phyloP scores from a whole-genome alignment of 441 rosid genomes.

The Capsella rubella region DNA sequence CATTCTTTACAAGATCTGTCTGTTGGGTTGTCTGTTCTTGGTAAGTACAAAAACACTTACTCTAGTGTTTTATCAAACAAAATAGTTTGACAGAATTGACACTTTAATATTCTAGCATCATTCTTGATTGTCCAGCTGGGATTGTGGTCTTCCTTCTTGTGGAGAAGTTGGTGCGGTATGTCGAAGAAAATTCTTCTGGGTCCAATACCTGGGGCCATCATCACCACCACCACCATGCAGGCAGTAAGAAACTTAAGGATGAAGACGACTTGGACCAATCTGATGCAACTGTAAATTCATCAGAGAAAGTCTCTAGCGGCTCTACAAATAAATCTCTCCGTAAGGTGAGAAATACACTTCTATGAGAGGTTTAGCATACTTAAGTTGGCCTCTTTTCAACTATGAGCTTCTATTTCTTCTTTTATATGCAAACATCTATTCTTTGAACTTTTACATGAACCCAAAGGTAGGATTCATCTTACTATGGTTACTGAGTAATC shows the following conservation, averaged over 20 bases:
- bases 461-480: neutral
- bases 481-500: constrained; percentile 6
- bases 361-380: constrained; percentile 13
- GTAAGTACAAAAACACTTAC: constrained; percentile 50
- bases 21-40: constrained; percentile 82
- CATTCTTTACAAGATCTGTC: constrained; percentile 88
- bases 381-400: neutral
- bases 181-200: constrained; percentile 74
- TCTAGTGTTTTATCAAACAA: neutral
- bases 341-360: constrained; percentile 58
- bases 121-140: constrained; percentile 73
- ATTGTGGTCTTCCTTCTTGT: constrained; percentile 92
- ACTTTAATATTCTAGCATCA: neutral
- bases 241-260: constrained; percentile 64
- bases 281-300: constrained; percentile 45
- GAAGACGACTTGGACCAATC: constrained; percentile 45
- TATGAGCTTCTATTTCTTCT: constrained; percentile 4
- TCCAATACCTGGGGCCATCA: constrained; percentile 64
- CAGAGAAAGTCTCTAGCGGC: constrained; percentile 50
- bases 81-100: neutral
- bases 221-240: constrained; percentile 68
- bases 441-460: neutral
- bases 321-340: constrained; percentile 59
- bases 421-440: constrained; percentile 7
- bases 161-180: constrained; percentile 93